Conservation (phyloP, 2,329 filamentous ascomycete species). For the Aspergillus amoenus region DNA sequence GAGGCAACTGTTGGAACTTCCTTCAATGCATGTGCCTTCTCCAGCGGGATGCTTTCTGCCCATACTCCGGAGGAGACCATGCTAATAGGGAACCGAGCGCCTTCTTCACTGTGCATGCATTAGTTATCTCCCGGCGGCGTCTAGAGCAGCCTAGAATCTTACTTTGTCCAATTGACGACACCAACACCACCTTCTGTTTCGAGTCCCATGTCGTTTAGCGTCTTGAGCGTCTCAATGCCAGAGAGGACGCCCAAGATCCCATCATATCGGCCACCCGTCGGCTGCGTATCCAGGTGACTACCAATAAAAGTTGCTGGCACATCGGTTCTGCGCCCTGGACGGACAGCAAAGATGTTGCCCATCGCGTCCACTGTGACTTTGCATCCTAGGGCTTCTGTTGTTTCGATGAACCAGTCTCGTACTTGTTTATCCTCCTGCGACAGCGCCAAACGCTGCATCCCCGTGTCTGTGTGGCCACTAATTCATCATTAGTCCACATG, state of each 20-base stretch:
- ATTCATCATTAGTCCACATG: neutral
- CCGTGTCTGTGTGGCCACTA: conserved; percentile 59
- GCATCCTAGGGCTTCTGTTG: conserved; percentile 64
- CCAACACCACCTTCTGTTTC: conserved; percentile 71
- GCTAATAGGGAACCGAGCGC: conserved; percentile 73
- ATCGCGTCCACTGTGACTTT: conserved; percentile 68
- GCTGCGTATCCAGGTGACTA: conserved; percentile 67
- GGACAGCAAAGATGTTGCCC: conserved; percentile 77
- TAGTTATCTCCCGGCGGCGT: conserved; percentile 5
- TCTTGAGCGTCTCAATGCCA: conserved; percentile 69
- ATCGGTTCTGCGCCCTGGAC: conserved; percentile 58
- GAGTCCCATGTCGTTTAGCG: conserved; percentile 65
- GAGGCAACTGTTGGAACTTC: conserved; percentile 56
- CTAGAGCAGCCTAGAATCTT: conserved; percentile 4
- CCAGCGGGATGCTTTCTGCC: conserved; percentile 65
- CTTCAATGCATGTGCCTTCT: conserved; percentile 60
- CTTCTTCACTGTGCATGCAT: conserved; percentile 64
- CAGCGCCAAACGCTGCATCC: conserved; percentile 73
- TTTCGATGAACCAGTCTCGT: conserved; percentile 72
- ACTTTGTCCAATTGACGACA: conserved; percentile 61
- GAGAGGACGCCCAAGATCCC: conserved; percentile 74
- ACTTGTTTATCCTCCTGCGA: conserved; percentile 69
- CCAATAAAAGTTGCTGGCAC: conserved; percentile 67
- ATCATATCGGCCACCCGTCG: conserved; percentile 46
- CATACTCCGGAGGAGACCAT: conserved; percentile 77